phyloP scores from a whole-genome alignment of 768 basidiomycete genomes.

The Calocybe gangraenosa region DNA sequence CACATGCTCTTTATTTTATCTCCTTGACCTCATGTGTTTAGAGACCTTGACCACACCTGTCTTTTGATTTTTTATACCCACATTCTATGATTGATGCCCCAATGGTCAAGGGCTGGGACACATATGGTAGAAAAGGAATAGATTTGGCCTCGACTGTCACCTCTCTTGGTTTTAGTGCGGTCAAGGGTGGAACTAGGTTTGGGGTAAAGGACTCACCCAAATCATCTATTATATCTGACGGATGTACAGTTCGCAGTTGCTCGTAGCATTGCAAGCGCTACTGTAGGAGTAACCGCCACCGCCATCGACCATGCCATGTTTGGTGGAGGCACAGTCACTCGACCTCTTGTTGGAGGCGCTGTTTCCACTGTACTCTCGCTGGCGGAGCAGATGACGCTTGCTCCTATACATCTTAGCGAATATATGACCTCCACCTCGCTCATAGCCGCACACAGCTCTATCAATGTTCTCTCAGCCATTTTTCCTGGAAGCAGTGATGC shows the following conservation, averaged over 20 bases:
- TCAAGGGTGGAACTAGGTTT: constrained; percentile 62
- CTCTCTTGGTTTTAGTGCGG: constrained; percentile 63
- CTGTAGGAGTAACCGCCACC: constrained; percentile 53
- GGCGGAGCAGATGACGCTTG: constrained; percentile 68
- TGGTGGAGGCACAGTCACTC: constrained; percentile 54
- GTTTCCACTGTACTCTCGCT: constrained; percentile 59
- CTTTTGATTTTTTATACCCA: too few species aligned
- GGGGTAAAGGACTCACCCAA: constrained; percentile 39
- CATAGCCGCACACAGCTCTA: constrained; percentile 68
- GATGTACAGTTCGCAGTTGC: constrained; percentile 55
- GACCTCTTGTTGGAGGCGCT: constrained; percentile 52
- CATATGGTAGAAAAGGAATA: constrained; percentile 52
- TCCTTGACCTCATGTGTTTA: background rate
- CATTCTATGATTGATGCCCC: constrained; percentile 14
- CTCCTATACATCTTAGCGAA: constrained; percentile 72
- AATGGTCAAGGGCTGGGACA: constrained; percentile 46
- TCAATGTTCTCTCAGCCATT: constrained; percentile 67
- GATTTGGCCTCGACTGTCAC: constrained; percentile 64
- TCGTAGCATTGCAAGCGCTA: constrained; percentile 53
- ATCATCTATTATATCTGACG: background rate
- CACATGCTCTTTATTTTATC: background rate
- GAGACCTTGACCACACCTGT: background rate
- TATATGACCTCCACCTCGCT: constrained; percentile 74
- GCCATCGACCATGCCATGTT: constrained; percentile 66
- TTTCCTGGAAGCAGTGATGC: constrained; percentile 77